phyloP scores from a whole-genome alignment of 371 early-diverging fungal species.

The Cokeromyces recurvatus region DNA sequence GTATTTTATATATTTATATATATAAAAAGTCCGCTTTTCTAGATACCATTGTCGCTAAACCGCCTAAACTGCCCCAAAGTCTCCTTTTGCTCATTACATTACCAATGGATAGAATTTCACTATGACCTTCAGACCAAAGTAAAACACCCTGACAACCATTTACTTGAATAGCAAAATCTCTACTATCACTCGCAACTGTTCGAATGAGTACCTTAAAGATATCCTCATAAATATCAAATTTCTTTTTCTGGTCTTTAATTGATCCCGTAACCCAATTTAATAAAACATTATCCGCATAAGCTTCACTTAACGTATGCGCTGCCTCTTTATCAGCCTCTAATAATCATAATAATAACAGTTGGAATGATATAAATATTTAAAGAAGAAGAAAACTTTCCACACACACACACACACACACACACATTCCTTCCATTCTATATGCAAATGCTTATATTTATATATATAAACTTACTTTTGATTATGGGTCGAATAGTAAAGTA shows the following conservation, averaged over 20 bases:
- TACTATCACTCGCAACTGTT: conserved; percentile 16
- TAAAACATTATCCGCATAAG: conserved; percentile 15
- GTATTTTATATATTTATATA: no score
- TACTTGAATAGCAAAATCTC: conserved; percentile 28
- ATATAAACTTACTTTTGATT: no score
- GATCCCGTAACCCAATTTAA: conserved; percentile 17
- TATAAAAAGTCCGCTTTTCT: background rate
- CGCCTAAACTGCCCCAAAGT: conserved; percentile 16
- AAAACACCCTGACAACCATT: conserved; percentile 27
- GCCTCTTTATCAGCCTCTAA: conserved; percentile 32
- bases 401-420: no score
- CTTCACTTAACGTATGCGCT: conserved; percentile 19
- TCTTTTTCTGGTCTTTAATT: conserved; percentile 11
- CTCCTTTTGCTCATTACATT: conserved; percentile 17
- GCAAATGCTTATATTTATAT: no score
- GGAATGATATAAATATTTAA: no score
- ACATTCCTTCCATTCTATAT: no score
- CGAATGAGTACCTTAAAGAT: conserved; percentile 23
- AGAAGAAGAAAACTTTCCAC: no score
- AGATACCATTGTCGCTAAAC: conserved; percentile 13
- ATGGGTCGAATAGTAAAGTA: no score
- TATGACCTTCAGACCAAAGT: conserved; percentile 23
- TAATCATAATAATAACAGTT: no score
- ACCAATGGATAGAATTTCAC: conserved; percentile 11
- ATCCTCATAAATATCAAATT: conserved; percentile 10